A percentile compares a stretch with the other conserved stretches of the same genome.
phyloP scores from a whole-genome alignment of 768 basidiomycete genomes.

The Pisolithus orientalis region DNA sequence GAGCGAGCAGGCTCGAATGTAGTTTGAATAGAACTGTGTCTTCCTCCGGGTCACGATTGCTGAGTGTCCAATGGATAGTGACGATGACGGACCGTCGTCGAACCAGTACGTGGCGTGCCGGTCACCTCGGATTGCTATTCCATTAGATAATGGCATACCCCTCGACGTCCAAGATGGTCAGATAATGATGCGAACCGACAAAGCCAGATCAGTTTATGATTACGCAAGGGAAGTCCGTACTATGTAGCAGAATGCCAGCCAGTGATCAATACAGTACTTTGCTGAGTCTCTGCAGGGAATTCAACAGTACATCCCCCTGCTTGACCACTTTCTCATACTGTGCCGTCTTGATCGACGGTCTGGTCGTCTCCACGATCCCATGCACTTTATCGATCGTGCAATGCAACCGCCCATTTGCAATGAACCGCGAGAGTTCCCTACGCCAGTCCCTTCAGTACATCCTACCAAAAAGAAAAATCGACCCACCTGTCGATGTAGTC shows the following conservation, averaged over 20 bases:
- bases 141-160: no score
- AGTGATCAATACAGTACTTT: constrained; percentile 63
- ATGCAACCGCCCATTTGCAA: constrained; percentile 78
- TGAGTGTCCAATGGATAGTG: no score
- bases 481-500: no score
- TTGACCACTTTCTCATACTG: constrained; percentile 92
- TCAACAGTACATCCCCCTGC: constrained; percentile 85
- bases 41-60: no score
- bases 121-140: no score
- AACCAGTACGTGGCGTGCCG: no score
- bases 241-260: not conserved
- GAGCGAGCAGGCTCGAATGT: no score
- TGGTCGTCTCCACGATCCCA: constrained; percentile 88
- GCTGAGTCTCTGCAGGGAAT: constrained; percentile 81
- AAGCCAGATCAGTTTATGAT: not conserved
- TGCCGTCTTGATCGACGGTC: constrained; percentile 68
- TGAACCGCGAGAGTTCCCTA: constrained; percentile 89
- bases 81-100: no score
- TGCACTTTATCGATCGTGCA: constrained; percentile 93
- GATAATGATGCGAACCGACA: constrained; percentile 1
- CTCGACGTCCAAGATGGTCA: no score
- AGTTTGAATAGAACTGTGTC: no score
- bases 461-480: no score
- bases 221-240: no score
- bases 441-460: not conserved